Base-by-base conservation (phyloP, 2,329 filamentous ascomycete species). In the Dissoconium aciculare region DNA sequence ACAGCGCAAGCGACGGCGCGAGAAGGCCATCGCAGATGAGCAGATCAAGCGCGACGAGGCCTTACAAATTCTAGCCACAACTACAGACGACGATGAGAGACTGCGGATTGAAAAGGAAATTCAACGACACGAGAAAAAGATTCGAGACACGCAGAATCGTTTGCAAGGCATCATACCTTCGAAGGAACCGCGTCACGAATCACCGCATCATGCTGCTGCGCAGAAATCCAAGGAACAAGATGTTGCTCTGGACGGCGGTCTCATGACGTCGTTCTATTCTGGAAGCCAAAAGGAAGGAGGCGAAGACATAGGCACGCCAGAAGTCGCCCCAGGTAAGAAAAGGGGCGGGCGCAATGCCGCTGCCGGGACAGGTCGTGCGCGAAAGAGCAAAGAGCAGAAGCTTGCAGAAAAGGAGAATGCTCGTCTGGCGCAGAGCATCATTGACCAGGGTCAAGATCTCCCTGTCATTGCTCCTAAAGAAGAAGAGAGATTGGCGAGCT, bases 1-100 rank as follows among this genome's bases (percentile, higher is more conserved):
- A 83, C 89, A 98, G 55, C 79, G 89, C 40, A 98, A 95, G 62
- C 74, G 89, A 37, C 77, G 89, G 26, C 78, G 89, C 11, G 87
- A 95, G 54, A 94, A 94, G 66, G 84, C 84, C 3, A 78, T 91
- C 36, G 87, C 84, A 5, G 79, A 91, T 46, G 87, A 94, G 46
- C 65, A 66, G 52, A 77, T 84, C 52, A 89, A 91, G 59, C 80
- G 89, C 40, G 72, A 78, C 3, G 71, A 78, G 42, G 81, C 83
- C 3, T 64, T 92, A 26, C 74, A 78, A 39, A 78, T 78, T 42
- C 82, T 85, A 6, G 70, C 78, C 35, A 71, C 76, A 31, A 79
- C 82, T 3, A 71, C 80, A 41, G 83, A 94, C 49, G 81, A 89
- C 39, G 69, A 75, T 15, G 85, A 93, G 55, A 75, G 75, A 42